Percentiles rank a stretch among this genome's conserved stretches.
Conservation (phyloP, 257 asterid species). For the Petunia axillaris region DNA sequence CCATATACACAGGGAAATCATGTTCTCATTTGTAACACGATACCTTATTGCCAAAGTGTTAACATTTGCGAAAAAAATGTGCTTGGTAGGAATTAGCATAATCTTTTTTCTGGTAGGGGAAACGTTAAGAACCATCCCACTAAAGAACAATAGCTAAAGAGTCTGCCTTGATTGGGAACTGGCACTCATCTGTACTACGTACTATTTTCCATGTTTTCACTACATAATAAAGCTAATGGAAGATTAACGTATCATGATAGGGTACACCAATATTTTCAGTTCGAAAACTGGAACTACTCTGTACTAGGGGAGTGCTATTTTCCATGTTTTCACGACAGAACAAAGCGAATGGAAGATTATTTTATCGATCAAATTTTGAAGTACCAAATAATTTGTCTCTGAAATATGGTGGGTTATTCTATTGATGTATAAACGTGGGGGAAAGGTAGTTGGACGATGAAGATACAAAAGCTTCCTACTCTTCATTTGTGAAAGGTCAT, state of each 20-base stretch:
- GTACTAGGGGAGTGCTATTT: not conserved
- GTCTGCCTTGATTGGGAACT: not conserved
- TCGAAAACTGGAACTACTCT: not conserved
- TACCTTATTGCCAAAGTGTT: constrained; percentile 17
- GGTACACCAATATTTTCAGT: not conserved
- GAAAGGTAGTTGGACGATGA: not conserved
- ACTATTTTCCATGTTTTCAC: not conserved
- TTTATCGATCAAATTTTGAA: not conserved
- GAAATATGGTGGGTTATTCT: not conserved
- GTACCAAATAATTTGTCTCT: constrained; percentile 5
- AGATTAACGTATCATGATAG: not conserved
- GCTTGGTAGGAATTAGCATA: constrained; percentile 5
- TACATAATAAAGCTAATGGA: not conserved
- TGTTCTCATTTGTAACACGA: not conserved
- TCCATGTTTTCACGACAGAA: not conserved
- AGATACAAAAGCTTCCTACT: constrained; percentile 17
- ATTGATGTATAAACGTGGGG: not conserved
- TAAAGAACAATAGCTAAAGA: constrained; percentile 20
- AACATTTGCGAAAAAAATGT: not conserved
- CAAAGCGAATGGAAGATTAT: not conserved
- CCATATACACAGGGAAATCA: constrained; percentile 9
- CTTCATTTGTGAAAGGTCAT: not conserved
- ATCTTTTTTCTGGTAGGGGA: constrained; percentile 4
- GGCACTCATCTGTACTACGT: not conserved
- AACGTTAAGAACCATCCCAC: not conserved